Evolutionary conservation across 352 stramenopile genomes (phyloP), one percentile per base, ranked within the genome.

Genomic region (Globisporangium iwayamae): DNA sequence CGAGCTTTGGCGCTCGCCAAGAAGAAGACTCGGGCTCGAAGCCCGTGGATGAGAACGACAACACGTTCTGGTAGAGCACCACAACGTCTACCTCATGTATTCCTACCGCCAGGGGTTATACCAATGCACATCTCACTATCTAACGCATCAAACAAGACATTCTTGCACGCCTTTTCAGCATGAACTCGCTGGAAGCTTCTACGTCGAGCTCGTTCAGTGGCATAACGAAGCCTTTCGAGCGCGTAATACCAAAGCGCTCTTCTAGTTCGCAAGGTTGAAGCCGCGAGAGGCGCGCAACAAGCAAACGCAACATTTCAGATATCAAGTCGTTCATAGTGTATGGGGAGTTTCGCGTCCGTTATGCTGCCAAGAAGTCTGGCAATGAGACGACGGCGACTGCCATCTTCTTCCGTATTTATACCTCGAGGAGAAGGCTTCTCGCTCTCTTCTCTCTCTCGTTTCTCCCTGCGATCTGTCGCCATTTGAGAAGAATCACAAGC

Each of bases 1-100:
- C n/a, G 13, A 63, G 54, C 25, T 61, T 61, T 20, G 51, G 34
- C 11, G 11, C 41, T n/a, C 18, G 10, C 14, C 52, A 11, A 5
- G 43, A 63, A 43, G n/a, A 43, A 28, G 54, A 56, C 20, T 32
- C 47, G 16, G 63, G 45, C 4, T 16, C 34, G 30, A 47, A 34
- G 51, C 11, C 34, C 18, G 62, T 79, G 38, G 68, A 67, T n/a
- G 62, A 59, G 32, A 69, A 68, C 28, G 67, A 73, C 51, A 62
- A 60, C 50, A 70, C 60, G 38, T 67, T 71, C 36, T 71, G 65
- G 54, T 71, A 62, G 47, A 55, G 16, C 14, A 9, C 11, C 10
- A 25, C 18, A 51, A 41, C 8, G 4, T 20, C n/a, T 30, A 16
- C 41, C 5, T 22, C 47, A 36, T 18, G 22, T 1, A 43, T 51